phyloP scores from a whole-genome alignment of 495 filamentous ascomycete genomes.

The Jackrogersella minutella region DNA sequence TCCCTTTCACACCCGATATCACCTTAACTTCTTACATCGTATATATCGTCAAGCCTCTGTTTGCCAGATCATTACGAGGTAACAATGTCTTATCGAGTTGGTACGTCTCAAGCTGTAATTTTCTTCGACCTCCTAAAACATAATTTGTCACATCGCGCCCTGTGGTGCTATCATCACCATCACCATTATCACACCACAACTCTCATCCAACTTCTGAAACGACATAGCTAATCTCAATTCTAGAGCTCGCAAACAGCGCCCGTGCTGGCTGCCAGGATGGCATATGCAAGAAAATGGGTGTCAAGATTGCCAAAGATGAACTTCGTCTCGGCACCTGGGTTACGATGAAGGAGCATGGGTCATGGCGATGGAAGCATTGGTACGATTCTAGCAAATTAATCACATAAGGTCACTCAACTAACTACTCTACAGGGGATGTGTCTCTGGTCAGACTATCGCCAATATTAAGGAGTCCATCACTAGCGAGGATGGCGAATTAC shows the following conservation, averaged over 20 bases:
- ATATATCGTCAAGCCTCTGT: background rate
- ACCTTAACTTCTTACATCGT: background rate
- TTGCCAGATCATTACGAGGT: background rate
- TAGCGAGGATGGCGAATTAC: conserved; percentile 46
- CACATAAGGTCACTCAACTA: conserved; percentile 3
- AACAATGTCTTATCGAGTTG: background rate
- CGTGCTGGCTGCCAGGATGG: conserved; percentile 74
- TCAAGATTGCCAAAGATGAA: conserved; percentile 80
- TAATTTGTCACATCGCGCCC: background rate
- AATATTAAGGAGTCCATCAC: conserved; percentile 61
- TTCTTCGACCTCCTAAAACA: background rate
- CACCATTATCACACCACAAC: background rate
- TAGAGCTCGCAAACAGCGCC: conserved; percentile 67
- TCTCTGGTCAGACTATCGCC: conserved; percentile 68
- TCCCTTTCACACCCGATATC: background rate
- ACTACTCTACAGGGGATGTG: conserved; percentile 72
- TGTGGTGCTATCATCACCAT: conserved; percentile 3
- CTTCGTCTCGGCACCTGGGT: conserved; percentile 76
- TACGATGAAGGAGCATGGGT: conserved; percentile 52
- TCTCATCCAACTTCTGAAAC: background rate
- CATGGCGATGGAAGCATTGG: conserved; percentile 82
- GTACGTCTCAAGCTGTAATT: background rate
- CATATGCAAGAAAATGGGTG: conserved; percentile 67
- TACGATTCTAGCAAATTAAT: conserved; percentile 49
- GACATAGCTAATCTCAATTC: conserved; percentile 29